A percentile compares a stretch with the other conserved stretches of the same genome.
Evolutionary conservation across 2,329 filamentous ascomycete genomes (phyloP).

Genomic region (Rutstroemia sp.): DNA sequence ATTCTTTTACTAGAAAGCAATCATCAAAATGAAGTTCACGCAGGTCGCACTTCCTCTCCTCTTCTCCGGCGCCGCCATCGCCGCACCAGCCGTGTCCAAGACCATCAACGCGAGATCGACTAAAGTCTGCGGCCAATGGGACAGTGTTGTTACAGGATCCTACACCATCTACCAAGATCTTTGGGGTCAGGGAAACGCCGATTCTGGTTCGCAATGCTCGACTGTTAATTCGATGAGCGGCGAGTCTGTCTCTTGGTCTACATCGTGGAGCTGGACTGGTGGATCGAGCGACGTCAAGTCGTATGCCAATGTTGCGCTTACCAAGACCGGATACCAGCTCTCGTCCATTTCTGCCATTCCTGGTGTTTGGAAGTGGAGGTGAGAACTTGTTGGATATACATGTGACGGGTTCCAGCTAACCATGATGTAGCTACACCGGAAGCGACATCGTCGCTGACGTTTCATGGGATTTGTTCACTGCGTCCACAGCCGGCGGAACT

Average conservation of each 20-base stretch:
- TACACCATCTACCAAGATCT: slow-evolving; percentile 36
- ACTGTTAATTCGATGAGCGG: slow-evolving; percentile 30
- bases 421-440: slow-evolving; percentile 37
- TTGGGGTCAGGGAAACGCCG: neutral
- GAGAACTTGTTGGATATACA: slow-evolving; percentile 10
- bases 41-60: slow-evolving; percentile 10
- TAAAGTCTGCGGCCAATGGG: slow-evolving; percentile 21
- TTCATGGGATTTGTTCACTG: slow-evolving; percentile 55
- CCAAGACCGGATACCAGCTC: slow-evolving; percentile 29
- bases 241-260: slow-evolving; percentile 33
- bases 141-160: slow-evolving; percentile 21
- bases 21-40: slow-evolving; percentile 10
- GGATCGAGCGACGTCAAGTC: slow-evolving; percentile 33
- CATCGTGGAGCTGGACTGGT: slow-evolving; percentile 35
- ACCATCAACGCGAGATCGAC: neutral
- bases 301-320: slow-evolving; percentile 34
- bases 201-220: slow-evolving; percentile 30
- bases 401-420: neutral
- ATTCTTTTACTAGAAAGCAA: neutral
- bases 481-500: slow-evolving; percentile 36
- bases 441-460: slow-evolving; percentile 48
- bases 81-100: neutral
- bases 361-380: slow-evolving; percentile 34
- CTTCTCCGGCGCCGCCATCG: slow-evolving; percentile 3
- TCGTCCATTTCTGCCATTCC: slow-evolving; percentile 32